Base-by-base conservation (phyloP, 768 basidiomycete species). In the Cytidiella melzeri region DNA sequence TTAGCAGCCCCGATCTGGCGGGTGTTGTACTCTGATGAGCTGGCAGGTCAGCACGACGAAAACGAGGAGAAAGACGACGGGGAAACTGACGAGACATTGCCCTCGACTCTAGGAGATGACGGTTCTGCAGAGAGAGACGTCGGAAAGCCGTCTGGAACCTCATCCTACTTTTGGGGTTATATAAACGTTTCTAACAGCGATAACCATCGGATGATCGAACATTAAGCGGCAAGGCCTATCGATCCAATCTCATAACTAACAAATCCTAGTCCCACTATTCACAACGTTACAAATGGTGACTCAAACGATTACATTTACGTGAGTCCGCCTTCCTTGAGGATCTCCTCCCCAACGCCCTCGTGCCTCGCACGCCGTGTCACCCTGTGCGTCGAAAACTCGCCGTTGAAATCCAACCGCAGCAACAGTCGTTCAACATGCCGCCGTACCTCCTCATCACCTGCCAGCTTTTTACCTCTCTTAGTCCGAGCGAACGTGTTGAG, bases 1-100 rank as follows among this genome's bases (percentile, higher is more conserved):
- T 98, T 88, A 61, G 91, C 74, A 47, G 94, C 87, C 39, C 86
- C 89, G 67, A 93, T 76, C 73, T 85, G 75, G 65, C 91, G 87
- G 45, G 86, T 69, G 23, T 79, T 73, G 73, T 82, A 87, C 57
- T 77, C 87, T 88, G 48, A 20, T 18, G 20, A 26, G n/a, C 52
- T 34, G 30, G 30, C 39, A 57, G 52, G 45, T 57, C 50, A 50
- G 44, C 36, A 51, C 21, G 42, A 45, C 36, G 51, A 23, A 15
- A 7, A 27, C n/a, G 21, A 49, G 13, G 57, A 28, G 53, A 48
- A 43, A 52, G 51, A 50, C 45, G 50, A 51, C 56, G 41, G 54
- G 47, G 41, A 34, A 34, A 75, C 79, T 50, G 51, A 82, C 83
- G 74, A 57, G 74, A 71, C 83, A 85, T 87, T 51, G 67, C 65